A percentile compares a stretch with the other conserved stretches of the same genome.
Conservation (phyloP, 305 asterid genomes). For the Solanum hybrid region DNA sequence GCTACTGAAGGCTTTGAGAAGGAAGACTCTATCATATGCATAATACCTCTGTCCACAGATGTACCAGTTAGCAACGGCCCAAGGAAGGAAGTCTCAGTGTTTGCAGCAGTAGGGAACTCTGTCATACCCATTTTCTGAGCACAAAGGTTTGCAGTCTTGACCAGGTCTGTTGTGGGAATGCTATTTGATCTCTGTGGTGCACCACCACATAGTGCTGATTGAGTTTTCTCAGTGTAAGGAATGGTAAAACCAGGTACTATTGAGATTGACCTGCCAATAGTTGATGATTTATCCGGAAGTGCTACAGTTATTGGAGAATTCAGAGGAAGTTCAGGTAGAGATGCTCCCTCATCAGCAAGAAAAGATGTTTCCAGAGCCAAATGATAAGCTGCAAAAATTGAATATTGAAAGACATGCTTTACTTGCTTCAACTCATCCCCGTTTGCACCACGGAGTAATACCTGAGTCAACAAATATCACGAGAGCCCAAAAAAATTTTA, state of each 20-base stretch:
- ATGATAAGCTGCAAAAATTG: conserved; percentile 96
- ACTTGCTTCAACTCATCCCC: conserved; percentile 90
- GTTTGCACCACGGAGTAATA: conserved; percentile 84
- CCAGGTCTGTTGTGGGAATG: conserved; percentile 42
- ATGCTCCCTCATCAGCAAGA: conserved; percentile 98
- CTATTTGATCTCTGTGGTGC: conserved; percentile 48
- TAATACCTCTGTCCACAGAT: conserved; percentile 23
- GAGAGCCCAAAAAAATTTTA: neutral
- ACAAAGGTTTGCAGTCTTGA: conserved; percentile 28
- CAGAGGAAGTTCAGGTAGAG: conserved; percentile 69
- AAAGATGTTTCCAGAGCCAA: conserved; percentile 93
- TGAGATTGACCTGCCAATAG: conserved; percentile 69
- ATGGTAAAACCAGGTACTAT: conserved; percentile 48
- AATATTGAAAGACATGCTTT: conserved; percentile 87
- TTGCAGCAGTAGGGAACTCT: conserved; percentile 23
- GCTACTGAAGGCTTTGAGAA: conserved; percentile 21
- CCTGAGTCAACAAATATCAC: conserved; percentile 40
- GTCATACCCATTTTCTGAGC: conserved; percentile 22
- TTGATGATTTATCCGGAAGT: conserved; percentile 67
- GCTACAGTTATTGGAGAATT: conserved; percentile 69
- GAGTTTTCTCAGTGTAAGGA: conserved; percentile 35
- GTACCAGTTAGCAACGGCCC: conserved; percentile 7
- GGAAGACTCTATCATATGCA: conserved; percentile 23
- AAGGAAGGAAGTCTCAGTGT: conserved; percentile 15
- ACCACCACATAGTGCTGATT: conserved; percentile 36